These are phyloP conservation scores for Linum tenue DNA, from an alignment of 345 rosid species.

Conservation along the genomic window DNA sequence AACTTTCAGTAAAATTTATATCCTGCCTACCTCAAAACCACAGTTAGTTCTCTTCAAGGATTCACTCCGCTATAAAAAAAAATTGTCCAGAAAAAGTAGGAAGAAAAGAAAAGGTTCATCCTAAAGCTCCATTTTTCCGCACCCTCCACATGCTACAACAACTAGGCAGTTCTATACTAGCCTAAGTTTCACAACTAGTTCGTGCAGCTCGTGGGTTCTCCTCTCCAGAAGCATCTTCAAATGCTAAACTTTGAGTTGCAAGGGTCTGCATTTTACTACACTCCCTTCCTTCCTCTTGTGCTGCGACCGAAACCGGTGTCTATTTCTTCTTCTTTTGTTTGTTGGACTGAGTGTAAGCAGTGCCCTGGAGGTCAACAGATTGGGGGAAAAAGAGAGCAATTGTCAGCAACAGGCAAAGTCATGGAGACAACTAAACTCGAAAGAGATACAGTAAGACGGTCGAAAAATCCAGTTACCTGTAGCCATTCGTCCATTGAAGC, in stretches of 20 bases:
- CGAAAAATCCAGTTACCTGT: constrained; percentile 38
- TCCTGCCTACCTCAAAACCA: constrained; percentile 17
- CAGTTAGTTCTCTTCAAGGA: constrained; percentile 18
- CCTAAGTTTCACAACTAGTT: constrained; percentile 28
- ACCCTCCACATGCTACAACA: constrained; percentile 34
- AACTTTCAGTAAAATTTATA: constrained; percentile 11
- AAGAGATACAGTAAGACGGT: neutral
- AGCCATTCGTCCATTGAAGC: constrained; percentile 91
- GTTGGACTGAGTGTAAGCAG: constrained; percentile 51
- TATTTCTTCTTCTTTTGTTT: constrained; percentile 84
- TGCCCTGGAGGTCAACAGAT: constrained; percentile 44
- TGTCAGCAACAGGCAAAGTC: neutral
- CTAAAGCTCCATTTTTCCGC: neutral
- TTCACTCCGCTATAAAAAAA: constrained; percentile 19
- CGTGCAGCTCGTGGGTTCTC: constrained; percentile 12
- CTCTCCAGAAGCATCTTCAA: constrained; percentile 5
- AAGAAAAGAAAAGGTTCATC: neutral
- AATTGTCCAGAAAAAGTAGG: constrained; percentile 18
- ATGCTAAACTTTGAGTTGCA: constrained; percentile 28
- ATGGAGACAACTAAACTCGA: too few species aligned
- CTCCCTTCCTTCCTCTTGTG: neutral
- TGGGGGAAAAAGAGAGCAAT: neutral
- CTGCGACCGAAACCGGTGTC: constrained; percentile 1
- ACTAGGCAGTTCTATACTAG: constrained; percentile 22
- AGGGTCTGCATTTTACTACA: constrained; percentile 14